phyloP scores from a whole-genome alignment of 148 eudicot species.

The Vaccinium corymbosum region DNA sequence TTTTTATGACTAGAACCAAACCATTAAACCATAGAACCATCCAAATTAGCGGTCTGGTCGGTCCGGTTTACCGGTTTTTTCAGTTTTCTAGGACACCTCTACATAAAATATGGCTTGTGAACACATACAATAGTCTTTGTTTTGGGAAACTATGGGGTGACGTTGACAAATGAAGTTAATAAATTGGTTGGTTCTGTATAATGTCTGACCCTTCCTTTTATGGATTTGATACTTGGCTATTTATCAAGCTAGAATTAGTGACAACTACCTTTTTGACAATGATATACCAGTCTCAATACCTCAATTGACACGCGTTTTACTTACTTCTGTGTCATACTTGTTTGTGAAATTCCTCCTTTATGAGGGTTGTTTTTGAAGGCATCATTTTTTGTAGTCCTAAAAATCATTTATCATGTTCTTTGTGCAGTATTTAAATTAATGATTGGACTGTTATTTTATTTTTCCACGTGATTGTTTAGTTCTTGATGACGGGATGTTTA shows the following conservation, averaged over 20 bases:
- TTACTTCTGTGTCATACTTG: not conserved
- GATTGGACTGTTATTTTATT: not conserved
- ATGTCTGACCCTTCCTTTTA: too few species aligned
- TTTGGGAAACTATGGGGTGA: too few species aligned
- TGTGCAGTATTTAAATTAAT: not conserved
- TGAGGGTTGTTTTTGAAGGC: not conserved
- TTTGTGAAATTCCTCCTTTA: not conserved
- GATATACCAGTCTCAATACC: not conserved
- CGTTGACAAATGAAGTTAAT: too few species aligned
- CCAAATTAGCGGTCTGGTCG: too few species aligned
- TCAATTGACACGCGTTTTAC: not conserved
- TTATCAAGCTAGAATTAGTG: not conserved
- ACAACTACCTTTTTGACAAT: not conserved
- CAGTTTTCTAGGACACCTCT: too few species aligned
- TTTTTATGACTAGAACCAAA: too few species aligned
- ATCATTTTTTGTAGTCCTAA: not conserved
- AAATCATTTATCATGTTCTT: not conserved
- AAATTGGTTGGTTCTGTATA: too few species aligned
- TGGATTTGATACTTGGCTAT: not conserved
- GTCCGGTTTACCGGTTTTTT: too few species aligned
- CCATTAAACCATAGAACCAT: too few species aligned
- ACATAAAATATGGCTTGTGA: too few species aligned
- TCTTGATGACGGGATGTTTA: not conserved
- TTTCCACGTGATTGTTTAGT: not conserved
- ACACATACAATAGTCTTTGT: too few species aligned